Evolutionary conservation across 371 early-diverging fungal genomes (phyloP), one percentile per base, ranked within the genome.

Genomic region (Rhizopus sp.): DNA sequence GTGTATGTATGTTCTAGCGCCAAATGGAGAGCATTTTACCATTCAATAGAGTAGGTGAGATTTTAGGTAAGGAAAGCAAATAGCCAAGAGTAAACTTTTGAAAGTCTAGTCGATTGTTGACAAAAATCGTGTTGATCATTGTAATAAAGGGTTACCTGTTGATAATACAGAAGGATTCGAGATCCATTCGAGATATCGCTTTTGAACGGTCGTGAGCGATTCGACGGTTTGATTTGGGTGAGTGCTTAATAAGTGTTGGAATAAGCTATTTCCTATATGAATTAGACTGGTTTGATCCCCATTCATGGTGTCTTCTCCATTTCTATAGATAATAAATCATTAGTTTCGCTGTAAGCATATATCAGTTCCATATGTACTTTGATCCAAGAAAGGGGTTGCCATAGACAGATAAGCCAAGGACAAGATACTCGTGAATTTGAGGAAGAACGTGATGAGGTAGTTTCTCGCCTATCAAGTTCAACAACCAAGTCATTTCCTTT

Each of bases 11-110:
- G 3, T 13, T 42, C 10, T 17, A n/a, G n/a, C n/a, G 23, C 23
- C 1, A 7, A 44, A 5, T 13, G 3, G 15, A 17, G 16, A 23
- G 38, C 13, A 13, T 13, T 23, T 45, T 64, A 70, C 77, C 66
- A 17, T 62, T 52, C 13, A 66, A 33, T 29, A 73, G 52, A 34
- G 31, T 29, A 0, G 72, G 64, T 0, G 66, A 58, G 4, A 68
- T 55, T 12, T 65, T 69, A 6, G 73, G 68, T 17, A 77, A 44
- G 9, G 69, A 57, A 39, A 77, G 40, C 7, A 74, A 13, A 38
- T 77, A 74, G 10, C 69, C 55, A 31, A 74, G 50, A 0, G 38
- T 50, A 34, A 58, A 69, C 40, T 37, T 51, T 32, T 64, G 64
- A 7, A 64, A 23, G n/a, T 66, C 69, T 62, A 29, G 8, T 40